Conservation (phyloP, 805 yeast species). For the Lachancea sp. region DNA sequence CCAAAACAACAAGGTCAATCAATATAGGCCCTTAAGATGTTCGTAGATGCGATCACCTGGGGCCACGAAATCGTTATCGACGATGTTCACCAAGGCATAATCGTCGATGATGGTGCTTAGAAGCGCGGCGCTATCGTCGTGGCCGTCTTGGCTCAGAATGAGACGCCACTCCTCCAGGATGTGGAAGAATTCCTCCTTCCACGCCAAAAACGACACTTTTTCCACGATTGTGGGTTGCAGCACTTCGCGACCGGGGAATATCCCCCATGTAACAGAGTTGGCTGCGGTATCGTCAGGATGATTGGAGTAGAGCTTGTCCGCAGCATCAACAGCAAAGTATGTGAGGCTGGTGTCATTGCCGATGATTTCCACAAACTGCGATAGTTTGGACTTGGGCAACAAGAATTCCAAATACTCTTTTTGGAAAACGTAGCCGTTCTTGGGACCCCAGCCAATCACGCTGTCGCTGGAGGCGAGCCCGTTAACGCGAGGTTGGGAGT, state of each 20-base stretch:
- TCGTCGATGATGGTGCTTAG: constrained; percentile 37
- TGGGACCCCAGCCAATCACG: constrained; percentile 92
- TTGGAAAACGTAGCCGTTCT: constrained; percentile 86
- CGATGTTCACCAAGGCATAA: constrained; percentile 77
- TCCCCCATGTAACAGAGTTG: constrained; percentile 98
- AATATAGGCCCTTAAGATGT: constrained; percentile 34
- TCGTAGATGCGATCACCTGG: constrained; percentile 48
- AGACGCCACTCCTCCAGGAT: constrained; percentile 76
- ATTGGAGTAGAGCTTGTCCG: constrained; percentile 57
- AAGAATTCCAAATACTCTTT: constrained; percentile 88
- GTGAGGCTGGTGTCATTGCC: constrained; percentile 50
- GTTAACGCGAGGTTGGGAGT: constrained; percentile 91
- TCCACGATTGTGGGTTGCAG: constrained; percentile 96
- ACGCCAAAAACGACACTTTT: constrained; percentile 82
- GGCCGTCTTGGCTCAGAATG: constrained; percentile 38
- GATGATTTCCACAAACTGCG: constrained; percentile 38
- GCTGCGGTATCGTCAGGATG: constrained; percentile 64
- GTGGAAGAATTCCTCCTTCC: constrained; percentile 93
- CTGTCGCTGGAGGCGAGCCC: constrained; percentile 67
- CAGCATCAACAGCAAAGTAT: constrained; percentile 65
- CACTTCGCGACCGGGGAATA: constrained; percentile 91
- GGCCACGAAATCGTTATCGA: constrained; percentile 74
- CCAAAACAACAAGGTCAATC: not conserved
- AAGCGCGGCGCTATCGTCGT: constrained; percentile 25
- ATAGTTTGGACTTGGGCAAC: constrained; percentile 47